Percentiles rank a stretch among this genome's conserved stretches.
Conservation (phyloP, 2,329 filamentous ascomycete genomes). For the Colletotrichum sp. region DNA sequence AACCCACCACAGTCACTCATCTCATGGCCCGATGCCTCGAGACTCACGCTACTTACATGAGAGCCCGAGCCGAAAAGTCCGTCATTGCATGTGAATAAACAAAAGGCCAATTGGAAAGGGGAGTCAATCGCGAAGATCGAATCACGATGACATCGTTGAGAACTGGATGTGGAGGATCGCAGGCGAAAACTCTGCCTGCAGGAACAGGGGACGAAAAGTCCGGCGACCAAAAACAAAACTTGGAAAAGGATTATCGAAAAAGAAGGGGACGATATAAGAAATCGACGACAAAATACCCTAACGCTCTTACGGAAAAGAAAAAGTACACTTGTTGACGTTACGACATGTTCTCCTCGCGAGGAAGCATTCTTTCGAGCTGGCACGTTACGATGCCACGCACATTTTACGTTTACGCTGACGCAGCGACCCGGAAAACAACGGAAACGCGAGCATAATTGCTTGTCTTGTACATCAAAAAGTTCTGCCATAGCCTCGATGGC, state of each 20-base stretch:
- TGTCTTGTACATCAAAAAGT: neutral
- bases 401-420: neutral
- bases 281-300: slow-evolving; percentile 4
- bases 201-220: neutral
- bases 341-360: neutral
- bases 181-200: neutral
- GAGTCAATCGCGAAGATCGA: too few relatives aligned
- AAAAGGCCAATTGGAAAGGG: neutral
- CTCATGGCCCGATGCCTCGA: slow-evolving; percentile 62
- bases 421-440: neutral
- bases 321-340: slow-evolving; percentile 8
- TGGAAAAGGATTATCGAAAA: neutral
- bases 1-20: slow-evolving; percentile 47
- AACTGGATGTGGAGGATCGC: neutral
- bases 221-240: neutral
- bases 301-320: neutral
- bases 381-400: neutral
- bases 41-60: slow-evolving; percentile 57
- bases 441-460: neutral
- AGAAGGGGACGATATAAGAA: neutral
- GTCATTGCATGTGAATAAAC: slow-evolving; percentile 43
- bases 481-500: neutral
- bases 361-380: neutral
- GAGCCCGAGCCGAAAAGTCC: slow-evolving; percentile 58
- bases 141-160: neutral